Base-by-base conservation (phyloP, 768 basidiomycete species). In the Suillus paluster region DNA sequence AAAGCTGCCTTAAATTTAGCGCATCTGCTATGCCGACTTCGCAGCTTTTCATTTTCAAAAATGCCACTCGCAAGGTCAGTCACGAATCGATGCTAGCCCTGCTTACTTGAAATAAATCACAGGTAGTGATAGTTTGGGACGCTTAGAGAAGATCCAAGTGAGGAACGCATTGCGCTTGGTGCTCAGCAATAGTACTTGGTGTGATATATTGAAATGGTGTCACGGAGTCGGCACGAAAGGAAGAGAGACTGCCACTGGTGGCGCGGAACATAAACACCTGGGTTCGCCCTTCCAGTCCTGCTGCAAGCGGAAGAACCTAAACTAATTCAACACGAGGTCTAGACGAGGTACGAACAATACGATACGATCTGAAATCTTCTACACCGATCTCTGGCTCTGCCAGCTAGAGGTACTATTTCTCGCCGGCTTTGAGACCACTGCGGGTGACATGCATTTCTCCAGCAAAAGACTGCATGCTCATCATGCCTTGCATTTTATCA, bases 41-140 rank as follows among this genome's bases (percentile, higher is more conserved):
- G 83, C 14, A 76, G 71, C 36, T 67, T 0, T 66, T 76, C 1
- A 77, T 84, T 1, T 86, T 85, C 69, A 83, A 78, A 60, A 83
- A 85, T 62, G 79, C 82, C 1, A 76, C 78, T 2, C 81, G 85
- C 67, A 83, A 84, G 78, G 84, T 82, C 12, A 7, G 30, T 46
- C 45, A 46, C 12, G 6, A 25, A 46, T 46, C 6, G 23, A 23
- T 1, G n/a, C n/a, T n/a, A 12, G 12, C 21, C 23, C 45, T 12
- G 4, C 23, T 5, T 46, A 11, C 19, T 45, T 1, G 4, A 45
- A 45, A 45, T 5, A 12, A 5, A 4, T 23, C 21, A 45, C 44
- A 45, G 45, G 45, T n/a, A 6, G 45, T 25, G 23, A 12, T 46
- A 5, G 45, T n/a, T 25, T 46, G 23, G 23, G 23, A 46, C 45